Evolutionary conservation across 495 filamentous ascomycete genomes (phyloP).

Genomic region (Pyrenopolyporus hunteri): DNA sequence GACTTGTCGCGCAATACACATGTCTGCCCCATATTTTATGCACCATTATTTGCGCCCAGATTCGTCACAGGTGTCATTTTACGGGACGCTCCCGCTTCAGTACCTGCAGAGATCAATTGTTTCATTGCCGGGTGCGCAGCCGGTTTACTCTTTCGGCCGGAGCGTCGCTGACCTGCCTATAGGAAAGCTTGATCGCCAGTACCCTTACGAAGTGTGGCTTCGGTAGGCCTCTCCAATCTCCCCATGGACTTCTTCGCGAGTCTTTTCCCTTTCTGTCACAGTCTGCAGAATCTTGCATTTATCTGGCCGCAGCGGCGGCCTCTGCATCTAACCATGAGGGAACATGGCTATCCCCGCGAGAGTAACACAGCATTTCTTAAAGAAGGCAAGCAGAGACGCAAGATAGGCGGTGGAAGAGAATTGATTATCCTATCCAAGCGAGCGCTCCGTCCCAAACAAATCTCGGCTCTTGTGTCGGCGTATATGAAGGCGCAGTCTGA

Average conservation of each 20-base stretch:
- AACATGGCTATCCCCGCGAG: neutral
- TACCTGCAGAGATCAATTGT: conserved; percentile 32
- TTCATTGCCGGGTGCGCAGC: conserved; percentile 28
- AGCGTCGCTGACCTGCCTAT: neutral
- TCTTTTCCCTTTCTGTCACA: conserved; percentile 6
- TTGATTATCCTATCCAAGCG: too few relatives aligned
- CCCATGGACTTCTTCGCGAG: neutral
- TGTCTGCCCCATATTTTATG: conserved; percentile 24
- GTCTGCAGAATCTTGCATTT: conserved; percentile 15
- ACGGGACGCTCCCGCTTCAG: conserved; percentile 29
- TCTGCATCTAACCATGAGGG: conserved; percentile 14
- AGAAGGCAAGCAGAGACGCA: neutral
- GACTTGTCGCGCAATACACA: conserved; percentile 23
- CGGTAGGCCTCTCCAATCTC: neutral
- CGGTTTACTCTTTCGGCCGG: conserved; percentile 10
- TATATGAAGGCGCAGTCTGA: too few relatives aligned
- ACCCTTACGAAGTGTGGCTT: conserved; percentile 6
- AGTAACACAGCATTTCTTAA: neutral
- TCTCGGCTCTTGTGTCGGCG: too few relatives aligned
- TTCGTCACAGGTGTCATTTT: conserved; percentile 24
- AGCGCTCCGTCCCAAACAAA: too few relatives aligned
- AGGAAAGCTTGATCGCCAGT: neutral
- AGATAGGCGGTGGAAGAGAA: neutral
- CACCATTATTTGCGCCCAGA: conserved; percentile 6
- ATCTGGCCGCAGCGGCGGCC: conserved; percentile 16